Base-by-base conservation (phyloP, 2,329 filamentous ascomycete species). In the Falciphora oryzae region DNA sequence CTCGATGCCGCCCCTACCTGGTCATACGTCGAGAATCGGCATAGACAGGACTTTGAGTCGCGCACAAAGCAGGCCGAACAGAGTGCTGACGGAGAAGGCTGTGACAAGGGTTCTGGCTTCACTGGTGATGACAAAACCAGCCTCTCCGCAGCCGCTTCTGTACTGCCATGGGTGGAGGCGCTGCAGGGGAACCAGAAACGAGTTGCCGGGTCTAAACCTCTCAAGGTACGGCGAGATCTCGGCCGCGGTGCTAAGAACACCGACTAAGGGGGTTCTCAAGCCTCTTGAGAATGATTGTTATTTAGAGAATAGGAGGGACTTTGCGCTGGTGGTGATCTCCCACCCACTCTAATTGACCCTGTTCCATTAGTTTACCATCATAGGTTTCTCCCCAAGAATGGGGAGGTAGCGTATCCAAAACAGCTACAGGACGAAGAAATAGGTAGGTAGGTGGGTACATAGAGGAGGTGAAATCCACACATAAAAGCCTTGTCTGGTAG, bases 11-110 rank as follows among this genome's bases (percentile, higher is more conserved):
- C 84, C 1, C 88, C 89, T 0, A 85, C 81, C 3, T 92, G 89
- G 88, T 86, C 87, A 1, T 90, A 89, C 67, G 84, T 85, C 0
- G 89, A 91, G 71, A 84, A 88, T 50, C 68, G 87, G 22, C 82
- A 86, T 67, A 69, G 74, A 38, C 73, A 72, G 67, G 73, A 75
- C 18, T 71, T 66, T 6, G 70, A 70, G 38, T 65, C 61, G 28
- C 59, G 64, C 10, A 71, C 69, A 18, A 62, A 64, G 2, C 70
- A 73, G 5, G 67, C 70, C 25, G 64, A 65, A 8, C 76, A 78
- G 10, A 71, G 68, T 13, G 70, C 67, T 13, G 50, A n/a, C n/a
- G 44, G 29, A 7, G 61, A 63, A 50, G n/a, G n/a, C 28, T 16
- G 13, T 27, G 27, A 18, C 16, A 50, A 28, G 53, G 38, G 22